These are phyloP conservation scores for Alternaria novae-zelandiae DNA, from an alignment of 2,329 filamentous ascomycete species.

Conservation along the genomic window DNA sequence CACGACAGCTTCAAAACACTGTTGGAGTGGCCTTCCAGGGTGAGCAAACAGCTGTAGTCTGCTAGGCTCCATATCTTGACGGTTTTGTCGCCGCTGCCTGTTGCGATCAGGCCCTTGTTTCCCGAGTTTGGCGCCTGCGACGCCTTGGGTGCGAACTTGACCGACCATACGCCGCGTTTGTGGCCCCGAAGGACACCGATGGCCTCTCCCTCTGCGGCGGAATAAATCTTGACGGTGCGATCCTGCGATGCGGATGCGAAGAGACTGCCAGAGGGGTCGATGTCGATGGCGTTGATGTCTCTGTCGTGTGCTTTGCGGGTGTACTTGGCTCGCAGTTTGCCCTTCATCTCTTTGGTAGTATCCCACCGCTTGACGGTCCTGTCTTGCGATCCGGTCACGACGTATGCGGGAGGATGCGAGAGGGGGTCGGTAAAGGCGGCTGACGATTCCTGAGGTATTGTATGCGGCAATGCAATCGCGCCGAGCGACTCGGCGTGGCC, in stretches of 20 bases:
- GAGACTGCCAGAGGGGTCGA: constrained; percentile 74
- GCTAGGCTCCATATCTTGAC: constrained; percentile 92
- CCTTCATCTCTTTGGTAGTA: constrained; percentile 60
- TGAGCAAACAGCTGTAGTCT: constrained; percentile 90
- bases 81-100: constrained; percentile 94
- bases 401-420: constrained; percentile 78
- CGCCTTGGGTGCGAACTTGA: constrained; percentile 82
- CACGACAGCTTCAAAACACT: constrained; percentile 93
- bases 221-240: constrained; percentile 96
- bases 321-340: constrained; percentile 72
- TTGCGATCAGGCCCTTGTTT: constrained; percentile 82
- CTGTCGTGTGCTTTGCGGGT: constrained; percentile 98
- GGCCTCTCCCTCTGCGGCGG: constrained; percentile 84
- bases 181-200: constrained; percentile 92
- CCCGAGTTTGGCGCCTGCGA: constrained; percentile 66
- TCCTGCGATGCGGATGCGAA: constrained; percentile 98
- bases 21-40: constrained; percentile 95
- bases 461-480: constrained; percentile 82
- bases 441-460: constrained; percentile 70
- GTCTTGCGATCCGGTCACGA: constrained; percentile 93
- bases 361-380: constrained; percentile 96
- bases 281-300: constrained; percentile 93
- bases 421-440: constrained; percentile 75
- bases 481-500: constrained; percentile 95
- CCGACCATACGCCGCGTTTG: constrained; percentile 93